These are phyloP conservation scores for Tilletia walkeri DNA, from an alignment of 1,284 basidiomycete species.

Conservation along the genomic window DNA sequence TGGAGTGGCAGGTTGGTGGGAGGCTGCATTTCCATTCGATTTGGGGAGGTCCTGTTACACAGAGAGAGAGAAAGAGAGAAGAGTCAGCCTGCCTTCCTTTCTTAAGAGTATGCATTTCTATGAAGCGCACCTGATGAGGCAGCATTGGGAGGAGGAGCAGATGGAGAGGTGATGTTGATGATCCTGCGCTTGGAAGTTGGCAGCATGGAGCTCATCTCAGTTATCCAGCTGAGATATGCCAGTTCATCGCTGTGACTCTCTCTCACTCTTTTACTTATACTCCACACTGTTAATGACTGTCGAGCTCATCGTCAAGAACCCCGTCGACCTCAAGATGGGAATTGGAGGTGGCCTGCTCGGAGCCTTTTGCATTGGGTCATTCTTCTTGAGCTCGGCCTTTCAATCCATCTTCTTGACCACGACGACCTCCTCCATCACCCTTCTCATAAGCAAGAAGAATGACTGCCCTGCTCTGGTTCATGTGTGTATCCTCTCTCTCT, in stretches of 20 bases:
- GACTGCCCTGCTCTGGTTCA: constrained; percentile 14
- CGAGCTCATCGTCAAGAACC: no score
- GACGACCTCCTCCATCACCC: not conserved
- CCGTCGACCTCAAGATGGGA: not conserved
- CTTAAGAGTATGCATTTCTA: no score
- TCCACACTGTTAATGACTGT: not conserved
- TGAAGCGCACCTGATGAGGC: no score
- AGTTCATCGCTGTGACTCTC: not conserved
- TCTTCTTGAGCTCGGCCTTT: not conserved
- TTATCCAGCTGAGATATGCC: not conserved
- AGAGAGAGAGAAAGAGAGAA: no score
- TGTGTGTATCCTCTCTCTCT: not conserved
- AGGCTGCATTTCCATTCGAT: constrained; percentile 2
- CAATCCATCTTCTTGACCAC: not conserved
- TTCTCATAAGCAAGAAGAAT: not conserved
- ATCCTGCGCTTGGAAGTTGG: not conserved
- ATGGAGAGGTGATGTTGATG: no score
- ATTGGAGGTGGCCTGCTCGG: not conserved
- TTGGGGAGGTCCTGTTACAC: no score
- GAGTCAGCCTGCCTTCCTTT: no score
- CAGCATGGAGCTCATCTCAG: not conserved
- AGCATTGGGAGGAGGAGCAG: no score
- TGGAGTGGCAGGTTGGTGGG: not conserved
- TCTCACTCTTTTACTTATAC: not conserved
- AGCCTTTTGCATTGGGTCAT: not conserved